Evolutionary conservation across 208 protist species (phyloP).

Genomic region (Vickermania ingenoplastis): DNA sequence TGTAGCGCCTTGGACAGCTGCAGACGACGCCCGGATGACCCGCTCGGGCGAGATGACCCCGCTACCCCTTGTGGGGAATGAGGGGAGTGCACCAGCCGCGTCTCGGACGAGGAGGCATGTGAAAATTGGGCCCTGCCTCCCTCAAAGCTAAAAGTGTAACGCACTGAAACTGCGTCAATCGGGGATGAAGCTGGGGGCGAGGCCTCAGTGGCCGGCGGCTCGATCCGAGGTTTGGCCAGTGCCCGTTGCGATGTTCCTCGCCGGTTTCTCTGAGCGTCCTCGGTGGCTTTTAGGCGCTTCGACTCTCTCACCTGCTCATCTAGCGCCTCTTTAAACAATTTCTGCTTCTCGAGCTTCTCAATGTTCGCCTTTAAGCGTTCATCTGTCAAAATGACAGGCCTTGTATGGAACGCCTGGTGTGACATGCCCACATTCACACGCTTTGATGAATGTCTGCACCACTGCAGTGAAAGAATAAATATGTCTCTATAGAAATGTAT

Average conservation of each 20-base stretch:
- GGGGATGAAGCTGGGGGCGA: not conserved
- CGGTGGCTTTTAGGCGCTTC: slow-evolving; percentile 8
- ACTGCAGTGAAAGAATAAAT: too few species aligned
- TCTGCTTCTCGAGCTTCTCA: slow-evolving; percentile 54
- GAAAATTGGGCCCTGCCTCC: slow-evolving; percentile 29
- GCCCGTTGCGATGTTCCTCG: too few species aligned
- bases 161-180: slow-evolving; percentile 6
- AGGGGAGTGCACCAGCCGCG: slow-evolving; percentile 6
- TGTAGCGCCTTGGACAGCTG: too few species aligned
- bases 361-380: slow-evolving; percentile 44
- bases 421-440: slow-evolving; percentile 12
- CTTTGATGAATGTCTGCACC: too few species aligned
- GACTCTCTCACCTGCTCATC: slow-evolving; percentile 58
- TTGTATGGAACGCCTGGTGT: slow-evolving; percentile 26
- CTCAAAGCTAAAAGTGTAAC: slow-evolving; percentile 44
- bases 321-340: slow-evolving; percentile 42
- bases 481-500: too few species aligned
- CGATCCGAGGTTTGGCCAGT: too few species aligned
- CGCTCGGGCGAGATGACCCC: too few species aligned
- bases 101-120: slow-evolving; percentile 1
- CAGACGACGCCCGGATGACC: too few species aligned
- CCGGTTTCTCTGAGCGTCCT: too few species aligned
- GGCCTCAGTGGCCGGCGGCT: too few species aligned
- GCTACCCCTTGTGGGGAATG: too few species aligned
- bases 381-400: slow-evolving; percentile 48